Evolutionary conservation across 768 basidiomycete genomes (phyloP), one percentile per base, ranked within the genome.

Genomic region (Auricularia cornea): DNA sequence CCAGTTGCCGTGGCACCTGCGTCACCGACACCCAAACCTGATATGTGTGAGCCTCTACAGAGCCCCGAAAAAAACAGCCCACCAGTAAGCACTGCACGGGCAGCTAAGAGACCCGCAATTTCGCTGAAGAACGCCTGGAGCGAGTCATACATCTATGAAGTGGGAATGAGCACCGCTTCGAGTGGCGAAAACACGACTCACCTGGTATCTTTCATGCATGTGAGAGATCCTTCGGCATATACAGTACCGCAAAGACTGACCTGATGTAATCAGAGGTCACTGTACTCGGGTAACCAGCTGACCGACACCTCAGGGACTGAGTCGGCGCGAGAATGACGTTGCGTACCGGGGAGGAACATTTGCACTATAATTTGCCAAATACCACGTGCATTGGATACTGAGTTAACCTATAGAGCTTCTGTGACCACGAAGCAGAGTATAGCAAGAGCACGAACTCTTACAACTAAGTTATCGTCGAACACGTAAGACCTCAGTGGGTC

Each of bases 51-150:
- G n/a, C n/a, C n/a, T n/a, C n/a, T n/a, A n/a, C n/a, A n/a, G n/a
- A n/a, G n/a, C n/a, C n/a, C n/a, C n/a, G n/a, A n/a, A n/a, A n/a
- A n/a, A n/a, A n/a, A 3, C 23, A 10, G 63, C 51, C 33, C 59
- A 85, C 87, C 87, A 79, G 89, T 84, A 5, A 90, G 74, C 3
- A 85, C 80, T 18, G 87, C 87, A 66, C 87, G 77, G 6, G 87
- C 87, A 1, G 88, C 84, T 23, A 89, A 68, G 30, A 89, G 73
- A 0, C 84, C 78, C 0, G 86, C 82, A 2, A 89, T 72, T 0
- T 87, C 86, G 68, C 83, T 88, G 68, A 85, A 88, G 66, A 87
- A 88, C 2, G 86, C 84, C 71, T 89, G 88, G 3, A 86, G 62
- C 0, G 84, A 84, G 66, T 89, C 88, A 66, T 83, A 79, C 16